These are phyloP conservation scores for Waltiozyma sp. DNA, from an alignment of 1,139 yeast genomes.

Conservation along the genomic window DNA sequence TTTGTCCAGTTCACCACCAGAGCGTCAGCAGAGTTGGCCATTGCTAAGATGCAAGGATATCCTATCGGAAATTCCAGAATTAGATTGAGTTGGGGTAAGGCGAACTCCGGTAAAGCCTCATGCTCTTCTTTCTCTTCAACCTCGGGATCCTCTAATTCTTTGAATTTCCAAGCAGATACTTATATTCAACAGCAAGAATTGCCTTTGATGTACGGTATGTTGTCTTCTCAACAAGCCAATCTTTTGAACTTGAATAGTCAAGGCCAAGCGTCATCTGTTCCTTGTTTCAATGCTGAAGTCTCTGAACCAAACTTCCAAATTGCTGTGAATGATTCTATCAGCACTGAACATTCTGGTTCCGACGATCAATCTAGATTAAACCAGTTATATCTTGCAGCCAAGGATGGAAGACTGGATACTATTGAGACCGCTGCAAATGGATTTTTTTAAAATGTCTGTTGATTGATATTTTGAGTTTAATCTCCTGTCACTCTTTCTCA, in stretches of 20 bases:
- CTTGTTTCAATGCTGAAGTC: background rate
- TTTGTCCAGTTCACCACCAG: conserved; percentile 75
- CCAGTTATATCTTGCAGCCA: conserved; percentile 34
- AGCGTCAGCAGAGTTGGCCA: conserved; percentile 83
- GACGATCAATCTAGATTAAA: conserved; percentile 28
- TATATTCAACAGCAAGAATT: background rate
- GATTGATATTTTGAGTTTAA: no score
- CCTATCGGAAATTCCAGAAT: conserved; percentile 80
- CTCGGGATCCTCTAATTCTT: no score
- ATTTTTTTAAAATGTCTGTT: conserved; percentile 8
- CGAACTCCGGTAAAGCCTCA: conserved; percentile 7
- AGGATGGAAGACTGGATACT: conserved; percentile 38
- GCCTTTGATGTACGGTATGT: background rate
- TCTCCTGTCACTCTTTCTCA: background rate
- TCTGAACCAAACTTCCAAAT: conserved; percentile 3
- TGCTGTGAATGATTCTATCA: background rate
- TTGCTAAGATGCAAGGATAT: conserved; percentile 86
- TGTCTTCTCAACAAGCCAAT: background rate
- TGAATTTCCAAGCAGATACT: background rate
- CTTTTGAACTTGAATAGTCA: background rate
- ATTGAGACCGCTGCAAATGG: conserved; percentile 34
- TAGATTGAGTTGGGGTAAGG: conserved; percentile 82
- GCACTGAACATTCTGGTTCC: background rate
- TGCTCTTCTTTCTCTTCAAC: background rate
- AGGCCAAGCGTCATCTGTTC: background rate